Conservation (phyloP, 2,329 filamentous ascomycete species). For the Aspergillus neoniger region DNA sequence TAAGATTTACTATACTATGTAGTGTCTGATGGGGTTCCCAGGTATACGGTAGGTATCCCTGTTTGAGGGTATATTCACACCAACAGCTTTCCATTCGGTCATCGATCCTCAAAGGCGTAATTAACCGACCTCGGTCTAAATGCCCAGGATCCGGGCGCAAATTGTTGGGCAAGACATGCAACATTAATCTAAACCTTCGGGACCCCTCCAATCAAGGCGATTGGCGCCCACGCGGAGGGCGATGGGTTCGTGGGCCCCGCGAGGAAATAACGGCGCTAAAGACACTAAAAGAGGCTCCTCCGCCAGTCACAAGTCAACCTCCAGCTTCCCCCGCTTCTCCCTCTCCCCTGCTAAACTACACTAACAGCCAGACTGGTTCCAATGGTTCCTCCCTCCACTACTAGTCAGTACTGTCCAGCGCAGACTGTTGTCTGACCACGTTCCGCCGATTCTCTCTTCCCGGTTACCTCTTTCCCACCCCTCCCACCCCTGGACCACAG, state of each 20-base stretch:
- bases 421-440: background rate
- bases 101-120: background rate
- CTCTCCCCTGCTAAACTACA: background rate
- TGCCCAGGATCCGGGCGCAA: background rate
- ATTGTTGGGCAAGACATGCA: background rate
- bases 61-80: background rate
- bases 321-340: background rate
- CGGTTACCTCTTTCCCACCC: background rate
- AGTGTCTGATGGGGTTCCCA: too few relatives aligned
- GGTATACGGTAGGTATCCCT: too few relatives aligned
- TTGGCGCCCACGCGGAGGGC: slow-evolving; percentile 1
- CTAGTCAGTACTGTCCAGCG: background rate
- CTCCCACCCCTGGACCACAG: background rate
- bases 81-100: background rate
- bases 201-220: slow-evolving; percentile 1
- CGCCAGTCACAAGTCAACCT: background rate
- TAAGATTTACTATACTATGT: too few relatives aligned
- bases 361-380: background rate
- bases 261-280: background rate
- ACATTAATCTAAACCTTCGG: slow-evolving; percentile 1
- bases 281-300: background rate
- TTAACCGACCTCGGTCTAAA: slow-evolving; percentile 1
- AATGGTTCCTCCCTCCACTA: background rate
- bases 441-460: background rate
- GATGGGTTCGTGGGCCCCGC: background rate